Percentiles rank a stretch among this genome's conserved stretches.
Evolutionary conservation across 2,329 filamentous ascomycete genomes (phyloP).

Genomic region (Pyrenophora tritici-repentis): DNA sequence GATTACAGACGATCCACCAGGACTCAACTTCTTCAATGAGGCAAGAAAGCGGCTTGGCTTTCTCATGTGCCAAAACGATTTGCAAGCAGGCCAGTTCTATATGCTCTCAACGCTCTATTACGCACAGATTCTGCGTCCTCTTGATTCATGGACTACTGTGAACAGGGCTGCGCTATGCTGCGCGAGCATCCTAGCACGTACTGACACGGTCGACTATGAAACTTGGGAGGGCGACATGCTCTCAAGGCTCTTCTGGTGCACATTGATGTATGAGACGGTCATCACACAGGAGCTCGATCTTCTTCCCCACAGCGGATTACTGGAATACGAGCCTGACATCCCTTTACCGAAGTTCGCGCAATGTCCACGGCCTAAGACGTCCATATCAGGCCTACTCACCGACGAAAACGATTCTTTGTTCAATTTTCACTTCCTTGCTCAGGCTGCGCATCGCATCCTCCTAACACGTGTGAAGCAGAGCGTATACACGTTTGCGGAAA

Average conservation of each 20-base stretch:
- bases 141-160: conserved; percentile 61
- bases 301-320: conserved; percentile 57
- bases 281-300: conserved; percentile 59
- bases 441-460: conserved; percentile 62
- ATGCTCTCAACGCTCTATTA: conserved; percentile 59
- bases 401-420: conserved; percentile 60
- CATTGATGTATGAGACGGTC: conserved; percentile 61
- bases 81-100: conserved; percentile 60
- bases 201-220: conserved; percentile 50
- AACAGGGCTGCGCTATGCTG: conserved; percentile 59
- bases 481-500: conserved; percentile 56
- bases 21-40: conserved; percentile 60
- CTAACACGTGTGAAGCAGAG: conserved; percentile 59
- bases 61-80: conserved; percentile 54
- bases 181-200: conserved; percentile 54
- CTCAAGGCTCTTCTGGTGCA: conserved; percentile 61
- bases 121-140: conserved; percentile 57
- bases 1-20: conserved; percentile 49
- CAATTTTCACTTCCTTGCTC: conserved; percentile 62
- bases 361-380: conserved; percentile 48
- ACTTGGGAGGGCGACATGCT: conserved; percentile 63
- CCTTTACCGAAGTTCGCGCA: conserved; percentile 60
- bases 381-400: conserved; percentile 40
- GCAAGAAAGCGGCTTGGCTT: conserved; percentile 59
- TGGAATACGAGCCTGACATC: conserved; percentile 58